Base-by-base conservation (phyloP, 495 filamentous ascomycete species). In the Terfezia claveryi region DNA sequence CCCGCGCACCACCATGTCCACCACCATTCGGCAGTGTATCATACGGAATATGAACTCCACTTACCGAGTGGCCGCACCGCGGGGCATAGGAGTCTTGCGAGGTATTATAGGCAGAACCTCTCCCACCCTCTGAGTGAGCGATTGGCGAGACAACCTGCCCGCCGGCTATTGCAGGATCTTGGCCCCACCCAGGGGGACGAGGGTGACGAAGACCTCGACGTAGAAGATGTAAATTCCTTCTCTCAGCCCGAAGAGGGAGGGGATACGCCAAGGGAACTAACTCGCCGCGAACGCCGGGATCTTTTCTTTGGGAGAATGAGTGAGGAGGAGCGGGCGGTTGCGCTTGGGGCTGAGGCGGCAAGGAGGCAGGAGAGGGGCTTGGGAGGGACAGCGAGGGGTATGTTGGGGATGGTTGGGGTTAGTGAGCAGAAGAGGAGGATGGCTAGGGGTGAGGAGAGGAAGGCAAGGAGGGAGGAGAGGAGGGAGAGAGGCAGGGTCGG, bases 81-180 rank as follows among this genome's bases (percentile, higher is more conserved):
- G 38, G 91, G 91, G 46, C 92, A 96, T 66, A 79, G 91, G 54
- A 87, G 84, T 8, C 71, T 93, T 14, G 79, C 82, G 57, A 76
- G 74, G 53, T 95, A 94, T 68, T 98, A 79, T 68, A 82, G 86
- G 52, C 91, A 98, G 70, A 95, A 96, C 68, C 72, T 96, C 37
- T 20, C n/a, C 2, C 50, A 46, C 8, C 41, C 41, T 20, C 41
- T 46, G 4, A 46, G 41, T 20, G 41, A 46, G 41, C 41, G 8
- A 5, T 14, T 20, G 12, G 12, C 41, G 4, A 14, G 41, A 2
- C 12, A 46, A 8, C 14, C 12, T 14, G 41, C 41, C 41, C 41
- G 12, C 17, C 8, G 41, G 12, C 41, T 46, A 14, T 14, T 20
- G 12, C 41, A 14, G 12, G 14, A 46, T 46, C 14, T 20, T 46